Evolutionary conservation across 176 grass and related monocot genomes (phyloP).

Genomic region (sorghum (Sorghum bicolor)): Sorghum_bicolor_NCBIv3 NC_012873.2:571501-572000

Average conservation of each 20-base stretch:
- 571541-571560: constrained; percentile 22
- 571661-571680: constrained; percentile 82
- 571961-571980: constrained; percentile 49
- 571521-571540: constrained; percentile 68
- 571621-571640: background rate
- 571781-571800: constrained; percentile 72
- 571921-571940: background rate
- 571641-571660: constrained; percentile 45
- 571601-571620: background rate
- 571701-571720: constrained; percentile 85
- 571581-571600: background rate
- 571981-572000: constrained; percentile 43
- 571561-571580: background rate
- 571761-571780: constrained; percentile 76
- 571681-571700: constrained; percentile 76
- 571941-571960: constrained; percentile 42
- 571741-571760: constrained; percentile 89
- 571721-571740: constrained; percentile 97
- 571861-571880: constrained; percentile 97
- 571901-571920: constrained; percentile 30
- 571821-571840: constrained; percentile 70
- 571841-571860: constrained; percentile 82
- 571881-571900: constrained; percentile 96
- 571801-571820: constrained; percentile 84
- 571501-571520: constrained; percentile 99